Evolutionary conservation across 805 yeast genomes (phyloP).

Genomic region (Scheffersomyces amazonensis): DNA sequence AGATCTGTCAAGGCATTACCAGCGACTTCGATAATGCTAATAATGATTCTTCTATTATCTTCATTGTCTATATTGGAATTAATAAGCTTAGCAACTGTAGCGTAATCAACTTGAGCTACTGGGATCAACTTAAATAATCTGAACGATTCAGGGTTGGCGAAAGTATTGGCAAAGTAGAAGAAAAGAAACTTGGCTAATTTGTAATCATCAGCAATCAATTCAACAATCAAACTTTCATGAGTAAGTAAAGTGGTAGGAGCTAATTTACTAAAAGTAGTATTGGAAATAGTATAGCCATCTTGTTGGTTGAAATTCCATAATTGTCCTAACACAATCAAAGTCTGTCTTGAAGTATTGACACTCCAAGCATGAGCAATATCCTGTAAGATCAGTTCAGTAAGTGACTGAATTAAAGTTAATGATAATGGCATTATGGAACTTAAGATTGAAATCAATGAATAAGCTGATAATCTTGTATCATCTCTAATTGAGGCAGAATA

Average conservation of each 20-base stretch:
- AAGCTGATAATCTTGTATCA: constrained; percentile 80
- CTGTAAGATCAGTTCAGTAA: constrained; percentile 32
- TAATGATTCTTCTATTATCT: constrained; percentile 13
- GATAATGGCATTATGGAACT: constrained; percentile 66
- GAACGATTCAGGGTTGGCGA: constrained; percentile 16
- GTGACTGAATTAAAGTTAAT: constrained; percentile 22
- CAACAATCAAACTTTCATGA: constrained; percentile 5
- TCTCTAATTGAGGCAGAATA: constrained; percentile 17
- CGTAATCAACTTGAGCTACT: constrained; percentile 8
- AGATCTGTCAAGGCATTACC: constrained; percentile 17
- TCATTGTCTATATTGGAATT: constrained; percentile 6
- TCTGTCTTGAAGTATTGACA: constrained; percentile 21
- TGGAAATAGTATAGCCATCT: constrained; percentile 2
- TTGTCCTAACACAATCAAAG: constrained; percentile 39
- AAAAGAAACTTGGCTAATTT: constrained; percentile 28
- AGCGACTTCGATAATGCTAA: constrained; percentile 13
- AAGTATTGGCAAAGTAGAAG: constrained; percentile 23
- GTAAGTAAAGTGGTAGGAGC: constrained; percentile 3
- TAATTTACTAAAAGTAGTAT: constrained; percentile 18
- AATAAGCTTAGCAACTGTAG: constrained; percentile 4
- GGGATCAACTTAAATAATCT: constrained; percentile 21
- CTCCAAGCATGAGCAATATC: constrained; percentile 19
- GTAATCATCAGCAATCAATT: constrained; percentile 22
- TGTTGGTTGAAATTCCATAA: constrained; percentile 26
- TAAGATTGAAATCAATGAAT: constrained; percentile 76